These are phyloP conservation scores for Geotrichum fermentans DNA, from an alignment of 1,139 yeast genomes.

Conservation along the genomic window DNA sequence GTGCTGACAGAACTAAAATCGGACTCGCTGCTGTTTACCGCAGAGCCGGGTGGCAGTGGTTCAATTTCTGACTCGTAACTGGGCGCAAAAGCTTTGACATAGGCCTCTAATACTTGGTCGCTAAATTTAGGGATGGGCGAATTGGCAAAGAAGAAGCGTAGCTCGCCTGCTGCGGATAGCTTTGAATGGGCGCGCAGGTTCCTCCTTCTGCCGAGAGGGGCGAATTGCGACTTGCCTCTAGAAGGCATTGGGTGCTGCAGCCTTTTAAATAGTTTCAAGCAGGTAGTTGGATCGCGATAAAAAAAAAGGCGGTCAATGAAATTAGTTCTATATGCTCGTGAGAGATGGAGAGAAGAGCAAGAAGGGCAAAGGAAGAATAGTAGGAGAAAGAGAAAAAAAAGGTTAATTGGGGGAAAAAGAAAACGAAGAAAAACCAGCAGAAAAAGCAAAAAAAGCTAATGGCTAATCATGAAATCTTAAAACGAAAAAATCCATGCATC, in stretches of 20 bases:
- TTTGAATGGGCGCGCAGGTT: slow-evolving; percentile 14
- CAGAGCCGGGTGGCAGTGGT: not conserved
- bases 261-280: not conserved
- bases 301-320: not conserved
- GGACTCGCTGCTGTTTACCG: not conserved
- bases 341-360: not conserved
- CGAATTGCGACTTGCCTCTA: slow-evolving; percentile 5
- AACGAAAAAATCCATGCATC: not conserved
- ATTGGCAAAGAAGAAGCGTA: slow-evolving; percentile 7
- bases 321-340: too few relatives aligned
- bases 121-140: slow-evolving; percentile 12
- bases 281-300: not conserved
- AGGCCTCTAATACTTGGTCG: slow-evolving; percentile 14
- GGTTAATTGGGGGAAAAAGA: not conserved
- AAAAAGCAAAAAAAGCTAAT: slow-evolving; percentile 1
- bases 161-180: slow-evolving; percentile 7
- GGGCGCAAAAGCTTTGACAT: slow-evolving; percentile 16
- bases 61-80: slow-evolving; percentile 11
- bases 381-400: not conserved
- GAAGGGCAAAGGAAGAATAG: slow-evolving; percentile 1
- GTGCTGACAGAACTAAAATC: not conserved
- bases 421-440: not conserved
- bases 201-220: slow-evolving; percentile 8
- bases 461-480: not conserved
- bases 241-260: slow-evolving; percentile 7